A percentile compares a stretch with the other conserved stretches of the same genome.
Conservation (phyloP, 2,329 filamentous ascomycete species). For the Sclerotinia borealis region DNA sequence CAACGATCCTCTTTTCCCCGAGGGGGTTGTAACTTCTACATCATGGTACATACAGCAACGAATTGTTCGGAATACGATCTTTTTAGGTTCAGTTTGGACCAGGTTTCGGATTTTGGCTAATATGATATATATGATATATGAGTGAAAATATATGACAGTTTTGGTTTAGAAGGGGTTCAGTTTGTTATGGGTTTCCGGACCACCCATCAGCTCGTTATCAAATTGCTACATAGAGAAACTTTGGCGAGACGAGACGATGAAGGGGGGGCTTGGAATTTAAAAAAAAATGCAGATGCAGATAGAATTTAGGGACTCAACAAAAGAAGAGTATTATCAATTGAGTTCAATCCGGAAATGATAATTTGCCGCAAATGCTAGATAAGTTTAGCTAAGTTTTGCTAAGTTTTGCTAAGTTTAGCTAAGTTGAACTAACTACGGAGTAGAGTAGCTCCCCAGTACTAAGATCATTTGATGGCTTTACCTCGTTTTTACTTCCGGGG, state of each 20-base stretch:
- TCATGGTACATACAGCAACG: neutral
- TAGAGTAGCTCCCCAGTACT: neutral
- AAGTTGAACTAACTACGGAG: too few relatives aligned
- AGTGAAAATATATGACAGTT: neutral
- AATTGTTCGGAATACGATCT: neutral
- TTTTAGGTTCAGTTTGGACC: neutral
- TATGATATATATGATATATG: too few relatives aligned
- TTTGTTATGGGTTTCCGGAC: neutral
- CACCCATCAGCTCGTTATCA: neutral
- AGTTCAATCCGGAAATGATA: neutral
- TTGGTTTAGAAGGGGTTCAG: neutral
- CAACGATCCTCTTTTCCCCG: neutral
- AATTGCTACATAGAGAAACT: neutral
- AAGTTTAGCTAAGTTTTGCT: neutral
- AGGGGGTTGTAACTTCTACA: constrained; percentile 1
- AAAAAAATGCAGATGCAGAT: too few relatives aligned
- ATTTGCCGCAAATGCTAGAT: too few relatives aligned
- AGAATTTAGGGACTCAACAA: neutral
- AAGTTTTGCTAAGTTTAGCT: neutral
- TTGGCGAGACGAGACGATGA: constrained; percentile 7
- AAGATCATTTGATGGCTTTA: constrained; percentile 8
- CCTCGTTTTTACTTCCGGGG: constrained; percentile 1
- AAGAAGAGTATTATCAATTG: neutral
- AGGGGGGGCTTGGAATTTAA: neutral
- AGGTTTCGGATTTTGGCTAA: constrained; percentile 9